Evolutionary conservation across 2,329 filamentous ascomycete genomes (phyloP).

Genomic region (Fusarium robinianum): DNA sequence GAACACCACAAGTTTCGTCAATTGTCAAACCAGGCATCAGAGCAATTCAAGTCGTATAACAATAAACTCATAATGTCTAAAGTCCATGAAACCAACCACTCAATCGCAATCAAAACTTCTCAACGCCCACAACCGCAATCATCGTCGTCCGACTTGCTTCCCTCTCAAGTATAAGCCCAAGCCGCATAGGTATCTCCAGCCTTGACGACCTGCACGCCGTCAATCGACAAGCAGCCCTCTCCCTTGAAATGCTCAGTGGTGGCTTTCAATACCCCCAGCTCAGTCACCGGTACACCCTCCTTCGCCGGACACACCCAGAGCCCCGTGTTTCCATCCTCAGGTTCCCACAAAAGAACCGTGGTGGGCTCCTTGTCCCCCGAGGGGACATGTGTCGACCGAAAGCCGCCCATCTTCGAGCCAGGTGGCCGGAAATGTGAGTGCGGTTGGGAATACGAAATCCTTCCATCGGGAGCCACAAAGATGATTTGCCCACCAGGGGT

Average conservation of each 20-base stretch:
- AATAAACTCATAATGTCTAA: too few species aligned
- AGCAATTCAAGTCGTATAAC: too few species aligned
- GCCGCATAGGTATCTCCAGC: constrained; percentile 38
- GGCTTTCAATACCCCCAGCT: constrained; percentile 35
- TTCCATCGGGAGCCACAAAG: constrained; percentile 59
- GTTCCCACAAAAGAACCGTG: constrained; percentile 35
- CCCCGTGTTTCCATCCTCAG: constrained; percentile 21
- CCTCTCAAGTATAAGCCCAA: constrained; percentile 47
- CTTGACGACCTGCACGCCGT: constrained; percentile 40
- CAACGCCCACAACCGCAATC: too few species aligned
- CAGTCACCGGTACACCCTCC: constrained; percentile 12
- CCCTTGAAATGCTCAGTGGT: constrained; percentile 29
- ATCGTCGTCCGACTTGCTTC: too few species aligned
- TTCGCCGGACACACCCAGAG: constrained; percentile 38
- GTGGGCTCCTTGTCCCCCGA: constrained; percentile 30
- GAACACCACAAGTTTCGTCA: too few species aligned
- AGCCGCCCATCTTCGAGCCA: constrained; percentile 56
- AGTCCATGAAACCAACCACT: too few species aligned
- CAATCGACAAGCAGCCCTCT: constrained; percentile 40
- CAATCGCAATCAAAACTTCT: too few species aligned
- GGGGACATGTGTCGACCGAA: constrained; percentile 42
- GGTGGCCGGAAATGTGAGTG: constrained; percentile 58
- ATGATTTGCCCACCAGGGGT: constrained; percentile 68
- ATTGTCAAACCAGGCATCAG: too few species aligned
- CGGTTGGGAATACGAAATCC: constrained; percentile 58